phyloP scores from a whole-genome alignment of 116 monocot genomes.

The Iris pallida region DNA sequence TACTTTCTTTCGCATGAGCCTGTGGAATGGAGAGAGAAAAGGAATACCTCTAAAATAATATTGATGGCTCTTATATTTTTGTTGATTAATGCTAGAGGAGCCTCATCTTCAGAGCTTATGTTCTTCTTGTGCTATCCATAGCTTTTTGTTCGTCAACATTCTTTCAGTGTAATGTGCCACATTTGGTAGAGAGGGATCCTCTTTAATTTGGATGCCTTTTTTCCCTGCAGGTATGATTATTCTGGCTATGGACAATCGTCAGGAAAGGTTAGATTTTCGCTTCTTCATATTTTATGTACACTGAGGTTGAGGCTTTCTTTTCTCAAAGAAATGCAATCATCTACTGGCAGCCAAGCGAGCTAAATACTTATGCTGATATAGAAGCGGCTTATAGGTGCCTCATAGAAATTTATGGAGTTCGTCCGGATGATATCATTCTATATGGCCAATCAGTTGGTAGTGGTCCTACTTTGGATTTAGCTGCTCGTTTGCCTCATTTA shows the following conservation, averaged over 20 bases:
- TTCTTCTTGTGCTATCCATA: background rate
- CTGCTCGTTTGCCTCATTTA: constrained; percentile 28
- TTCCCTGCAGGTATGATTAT: constrained; percentile 41
- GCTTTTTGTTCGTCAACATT: background rate
- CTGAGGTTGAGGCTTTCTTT: background rate
- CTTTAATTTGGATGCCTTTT: background rate
- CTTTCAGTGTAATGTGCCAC: background rate
- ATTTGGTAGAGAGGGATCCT: background rate
- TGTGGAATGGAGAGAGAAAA: too few relatives aligned
- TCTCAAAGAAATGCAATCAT: background rate
- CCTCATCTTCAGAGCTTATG: background rate
- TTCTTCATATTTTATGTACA: background rate
- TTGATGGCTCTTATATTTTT: too few relatives aligned
- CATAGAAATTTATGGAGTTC: constrained; percentile 29
- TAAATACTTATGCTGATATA: constrained; percentile 54
- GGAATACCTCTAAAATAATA: too few relatives aligned
- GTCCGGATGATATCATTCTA: constrained; percentile 41
- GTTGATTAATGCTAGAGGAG: background rate
- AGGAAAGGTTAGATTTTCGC: constrained; percentile 25
- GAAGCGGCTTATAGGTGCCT: constrained; percentile 50
- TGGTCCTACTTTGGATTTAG: constrained; percentile 52
- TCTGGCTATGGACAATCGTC: constrained; percentile 47
- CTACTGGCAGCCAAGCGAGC: constrained; percentile 40
- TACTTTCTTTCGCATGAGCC: too few relatives aligned
- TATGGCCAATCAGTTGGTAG: constrained; percentile 63